Evolutionary conservation across 495 filamentous ascomycete genomes (phyloP), one percentile per base, ranked within the genome.

Genomic region (Aspergillus ostianus): DNA sequence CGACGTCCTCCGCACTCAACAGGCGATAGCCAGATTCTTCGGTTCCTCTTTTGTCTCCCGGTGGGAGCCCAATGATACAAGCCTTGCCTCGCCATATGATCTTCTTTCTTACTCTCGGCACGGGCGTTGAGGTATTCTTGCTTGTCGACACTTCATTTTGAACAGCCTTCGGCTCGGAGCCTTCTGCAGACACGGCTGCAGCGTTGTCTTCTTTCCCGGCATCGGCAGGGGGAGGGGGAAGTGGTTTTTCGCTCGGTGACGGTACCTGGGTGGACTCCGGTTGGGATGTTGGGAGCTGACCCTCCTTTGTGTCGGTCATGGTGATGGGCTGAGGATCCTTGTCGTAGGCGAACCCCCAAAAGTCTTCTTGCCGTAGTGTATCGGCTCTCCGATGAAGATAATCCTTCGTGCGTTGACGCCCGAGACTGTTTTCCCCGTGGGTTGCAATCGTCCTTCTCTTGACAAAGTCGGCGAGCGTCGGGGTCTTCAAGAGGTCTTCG

Each of bases 1-100:
- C 70, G 5, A 91, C 85, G 51, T 91, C 87, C 21, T 75, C 69
- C 17, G 77, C 67, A 29, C 71, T 86, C 59, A 98, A 72, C 17
- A 82, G 73, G 45, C 63, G 90, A 84, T 59, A 79, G 63, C 32
- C 85, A 75, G 44, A 77, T 74, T 66, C 82, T 72, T 73, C 87
- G 78, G 68, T 82, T 55, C 74, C 85, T 71, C 68, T 83, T 59
- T 85, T 79, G 65, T 90, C 87, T 64, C 90, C 84, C 55, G 79
- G 73, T 45, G 91, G 91, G 30, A 94, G 73, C 21, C 82, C 78
- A 30, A 96, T 85, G 44, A 90, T 65, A 44, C 91, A 88, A 57
- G 81, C 85, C 69, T 91, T 93, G 47, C 87, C 86, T 58, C 83
- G 86, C 87, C 89, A 93, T 49, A 71, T 70, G 0, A 80, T 68